Evolutionary conservation across 2,329 filamentous ascomycete species (phyloP), one percentile per base, ranked within the genome.

Genomic region (Pyricularia grisea): DNA sequence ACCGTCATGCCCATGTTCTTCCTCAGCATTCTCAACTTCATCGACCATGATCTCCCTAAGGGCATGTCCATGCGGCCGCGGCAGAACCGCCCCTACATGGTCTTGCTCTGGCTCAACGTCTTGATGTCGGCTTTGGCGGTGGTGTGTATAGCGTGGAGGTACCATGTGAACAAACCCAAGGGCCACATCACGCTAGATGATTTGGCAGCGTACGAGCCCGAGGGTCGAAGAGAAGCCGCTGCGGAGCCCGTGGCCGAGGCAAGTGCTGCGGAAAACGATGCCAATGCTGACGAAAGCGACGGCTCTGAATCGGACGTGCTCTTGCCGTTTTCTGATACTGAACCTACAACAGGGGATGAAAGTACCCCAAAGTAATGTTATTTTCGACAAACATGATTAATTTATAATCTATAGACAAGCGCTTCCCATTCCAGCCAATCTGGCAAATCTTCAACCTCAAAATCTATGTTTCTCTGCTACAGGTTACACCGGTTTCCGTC

Each of bases 11-110:
- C 67, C n/a, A 27, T 12, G 50, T 36, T 68, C 50, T 42, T 61
- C 67, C 36, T 68, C 12, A 12, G 1, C 28, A 31, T n/a, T 4
- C 28, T 68, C 1, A n/a, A 42, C 20, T 63, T 36, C 4, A 33
- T 68, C 50, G 67, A 68, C 55, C 50, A 55, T 14, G 27, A 50
- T 14, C 50, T 61, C 50, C 50, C 30, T 9, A 20, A 61, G 67
- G 67, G 28, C 28, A 17, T 61, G 67, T 68, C 67, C 20, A 68
- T 68, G 67, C 25, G 50, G 50, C 67, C 67, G 17, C 28, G 67
- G 50, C 67, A 68, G 50, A 36, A 63, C 30, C 25, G 25, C 28
- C 25, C 28, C 6, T 63, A 68, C 55, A 30, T 61, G 55, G 14
- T 33, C 9, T n/a, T 68, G 55, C 67, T 68, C 1, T 42, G 58